Conservation (phyloP, 164 flowering plant species). For the Cinnamomum micranthum region DNA sequence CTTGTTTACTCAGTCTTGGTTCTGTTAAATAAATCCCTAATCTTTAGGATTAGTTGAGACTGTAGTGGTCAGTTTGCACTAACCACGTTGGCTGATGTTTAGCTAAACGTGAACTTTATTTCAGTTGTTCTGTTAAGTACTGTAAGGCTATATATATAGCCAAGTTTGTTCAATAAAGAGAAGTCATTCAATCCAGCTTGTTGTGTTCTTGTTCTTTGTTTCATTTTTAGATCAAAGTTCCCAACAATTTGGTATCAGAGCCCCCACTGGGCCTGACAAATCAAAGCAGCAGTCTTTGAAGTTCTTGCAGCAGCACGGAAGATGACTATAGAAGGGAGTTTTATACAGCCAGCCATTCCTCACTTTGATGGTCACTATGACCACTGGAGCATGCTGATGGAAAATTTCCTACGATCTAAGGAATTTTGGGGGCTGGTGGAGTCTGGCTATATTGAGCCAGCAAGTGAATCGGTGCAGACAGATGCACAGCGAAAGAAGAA, state of each 20-base stretch:
- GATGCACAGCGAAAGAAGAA: slow-evolving; percentile 7
- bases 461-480: slow-evolving; percentile 7
- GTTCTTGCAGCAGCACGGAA: slow-evolving; percentile 10
- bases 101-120: no score
- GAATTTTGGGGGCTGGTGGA: slow-evolving; percentile 11
- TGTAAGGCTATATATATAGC: no score
- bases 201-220: slow-evolving; percentile 5
- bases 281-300: slow-evolving; percentile 10
- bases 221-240: slow-evolving; percentile 6
- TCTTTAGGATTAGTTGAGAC: no score
- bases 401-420: slow-evolving; percentile 9
- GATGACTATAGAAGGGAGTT: slow-evolving; percentile 13
- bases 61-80: no score
- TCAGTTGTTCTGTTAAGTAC: no score
- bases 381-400: slow-evolving; percentile 2
- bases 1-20: no score
- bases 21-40: no score
- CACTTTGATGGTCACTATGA: slow-evolving; percentile 7
- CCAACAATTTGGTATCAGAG: slow-evolving; percentile 12
- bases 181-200: background rate
- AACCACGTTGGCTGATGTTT: no score
- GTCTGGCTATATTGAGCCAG: slow-evolving; percentile 9
- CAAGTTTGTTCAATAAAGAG: no score
- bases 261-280: slow-evolving; percentile 8
- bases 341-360: slow-evolving; percentile 4